Base-by-base conservation (phyloP, 306 rosid species). In the Quercus wislizeni region DNA sequence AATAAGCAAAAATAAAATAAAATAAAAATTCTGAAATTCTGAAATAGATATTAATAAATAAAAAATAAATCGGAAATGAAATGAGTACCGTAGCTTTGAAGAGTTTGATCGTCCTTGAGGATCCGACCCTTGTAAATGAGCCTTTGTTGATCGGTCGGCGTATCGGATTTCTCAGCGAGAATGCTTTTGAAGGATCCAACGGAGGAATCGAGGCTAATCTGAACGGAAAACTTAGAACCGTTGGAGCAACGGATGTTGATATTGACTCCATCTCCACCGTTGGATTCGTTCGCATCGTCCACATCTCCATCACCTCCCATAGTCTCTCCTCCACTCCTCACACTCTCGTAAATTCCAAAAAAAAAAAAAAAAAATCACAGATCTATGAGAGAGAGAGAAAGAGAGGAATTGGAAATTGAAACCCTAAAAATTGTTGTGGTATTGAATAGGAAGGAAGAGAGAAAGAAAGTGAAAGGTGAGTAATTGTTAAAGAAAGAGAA, bases 111-210 rank as follows among this genome's bases (percentile, higher is more conserved):
- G 21, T 93, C 92, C 87, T 91, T 90, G 55, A 93, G 86, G 82
- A 93, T 93, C 86, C 97, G 91, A 2, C 98, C 98, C 79, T 93
- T 91, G 81, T 93, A 93, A 87, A 93, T 93, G 91, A 93, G 84
- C 18, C 98, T 89, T 81, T 93, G 98, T 74, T 88, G 93, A 65
- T 90, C 86, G 35, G 93, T 57, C 2, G 91, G 89, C 70, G 91
- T 83, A 71, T 90, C 90, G 67, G 91, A 85, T 61, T 79, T 85
- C 27, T 75, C 81, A 15, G 94, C 87, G 14, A 93, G 84, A 18
- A 25, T 70, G 0, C 86, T 90, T 79, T 91, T 93, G 79, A 93
- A 90, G 12, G 91, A 80, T 58, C 83, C 79, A 41, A 93, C 92
- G 62, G 87, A 62, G 55, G 90, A 86, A 2, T 88, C 90, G 41